Evolutionary conservation across 176 grass and related monocot species (phyloP).

Genomic region (Raddia distichophylla): DNA sequence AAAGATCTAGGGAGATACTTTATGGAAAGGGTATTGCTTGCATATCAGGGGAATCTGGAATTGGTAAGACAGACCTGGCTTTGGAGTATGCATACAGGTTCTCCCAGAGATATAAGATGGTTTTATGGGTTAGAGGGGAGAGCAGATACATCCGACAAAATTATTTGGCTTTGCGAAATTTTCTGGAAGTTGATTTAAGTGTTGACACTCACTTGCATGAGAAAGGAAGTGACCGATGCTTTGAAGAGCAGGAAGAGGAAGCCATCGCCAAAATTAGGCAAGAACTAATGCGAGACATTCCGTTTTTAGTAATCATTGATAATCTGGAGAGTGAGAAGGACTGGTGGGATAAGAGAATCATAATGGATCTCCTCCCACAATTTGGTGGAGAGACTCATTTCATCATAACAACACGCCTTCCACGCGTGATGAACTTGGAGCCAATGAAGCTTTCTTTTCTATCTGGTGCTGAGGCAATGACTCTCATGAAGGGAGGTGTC

Average conservation of each 20-base stretch:
- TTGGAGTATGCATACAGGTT: constrained; percentile 95
- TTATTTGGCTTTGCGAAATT: constrained; percentile 71
- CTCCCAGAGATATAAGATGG: constrained; percentile 90
- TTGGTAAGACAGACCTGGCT: constrained; percentile 93
- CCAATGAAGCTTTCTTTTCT: constrained; percentile 94
- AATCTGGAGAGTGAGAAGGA: constrained; percentile 95
- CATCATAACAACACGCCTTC: constrained; percentile 85
- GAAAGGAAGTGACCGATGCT: constrained; percentile 79
- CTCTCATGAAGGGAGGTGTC: constrained; percentile 85
- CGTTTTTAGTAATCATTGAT: constrained; percentile 93
- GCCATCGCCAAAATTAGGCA: constrained; percentile 77
- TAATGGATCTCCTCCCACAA: constrained; percentile 82
- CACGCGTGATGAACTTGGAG: constrained; percentile 83
- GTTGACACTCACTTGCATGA: constrained; percentile 66
- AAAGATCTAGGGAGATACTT: constrained; percentile 75
- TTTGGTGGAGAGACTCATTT: constrained; percentile 92
- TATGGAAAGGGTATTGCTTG: constrained; percentile 98
- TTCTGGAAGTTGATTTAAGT: constrained; percentile 74
- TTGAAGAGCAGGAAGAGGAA: constrained; percentile 97
- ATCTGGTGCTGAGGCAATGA: constrained; percentile 87
- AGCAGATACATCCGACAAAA: constrained; percentile 84
- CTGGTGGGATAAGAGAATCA: constrained; percentile 87
- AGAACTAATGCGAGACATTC: constrained; percentile 84
- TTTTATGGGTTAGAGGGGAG: constrained; percentile 95
- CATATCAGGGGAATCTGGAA: constrained; percentile 92